Evolutionary conservation across 2,329 filamentous ascomycete genomes (phyloP).

Genomic region (Tolypocladium paradoxum): DNA sequence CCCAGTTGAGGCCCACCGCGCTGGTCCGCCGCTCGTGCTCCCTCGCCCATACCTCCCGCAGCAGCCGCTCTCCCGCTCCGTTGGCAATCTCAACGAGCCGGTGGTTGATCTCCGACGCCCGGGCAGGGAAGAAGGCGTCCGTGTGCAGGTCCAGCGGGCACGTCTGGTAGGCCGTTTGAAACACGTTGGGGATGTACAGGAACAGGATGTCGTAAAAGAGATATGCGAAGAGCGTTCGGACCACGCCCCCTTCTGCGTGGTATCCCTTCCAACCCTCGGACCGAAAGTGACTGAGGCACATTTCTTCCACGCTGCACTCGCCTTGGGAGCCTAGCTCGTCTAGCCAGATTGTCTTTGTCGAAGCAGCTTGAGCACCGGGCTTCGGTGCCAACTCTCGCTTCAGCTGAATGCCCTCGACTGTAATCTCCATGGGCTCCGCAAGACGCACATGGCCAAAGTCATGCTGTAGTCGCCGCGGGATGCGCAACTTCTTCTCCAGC

Average conservation of each 20-base stretch:
- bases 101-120: slow-evolving; percentile 83
- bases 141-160: slow-evolving; percentile 89
- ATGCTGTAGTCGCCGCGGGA: slow-evolving; percentile 79
- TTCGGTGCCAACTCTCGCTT: slow-evolving; percentile 43
- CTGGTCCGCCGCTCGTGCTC: slow-evolving; percentile 66
- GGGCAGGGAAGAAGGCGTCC: slow-evolving; percentile 77
- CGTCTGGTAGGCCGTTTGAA: slow-evolving; percentile 90
- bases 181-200: slow-evolving; percentile 88
- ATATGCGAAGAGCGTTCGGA: slow-evolving; percentile 83
- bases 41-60: slow-evolving; percentile 56
- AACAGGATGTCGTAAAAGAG: slow-evolving; percentile 93
- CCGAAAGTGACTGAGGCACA: slow-evolving; percentile 85
- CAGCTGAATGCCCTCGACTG: slow-evolving; percentile 67
- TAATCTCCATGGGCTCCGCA: slow-evolving; percentile 63
- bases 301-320: slow-evolving; percentile 82
- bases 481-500: slow-evolving; percentile 72
- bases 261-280: slow-evolving; percentile 85
- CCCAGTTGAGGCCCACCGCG: slow-evolving; percentile 87
- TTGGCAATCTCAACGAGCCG: slow-evolving; percentile 81
- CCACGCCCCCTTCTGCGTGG: slow-evolving; percentile 82
- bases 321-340: slow-evolving; percentile 59
- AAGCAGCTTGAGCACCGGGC: slow-evolving; percentile 29
- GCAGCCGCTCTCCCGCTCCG: slow-evolving; percentile 57
- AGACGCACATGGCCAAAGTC: slow-evolving; percentile 83
- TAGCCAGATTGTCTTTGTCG: slow-evolving; percentile 76